Evolutionary conservation across 2,329 filamentous ascomycete genomes (phyloP).

Genomic region (Lizonia empirigonia): DNA sequence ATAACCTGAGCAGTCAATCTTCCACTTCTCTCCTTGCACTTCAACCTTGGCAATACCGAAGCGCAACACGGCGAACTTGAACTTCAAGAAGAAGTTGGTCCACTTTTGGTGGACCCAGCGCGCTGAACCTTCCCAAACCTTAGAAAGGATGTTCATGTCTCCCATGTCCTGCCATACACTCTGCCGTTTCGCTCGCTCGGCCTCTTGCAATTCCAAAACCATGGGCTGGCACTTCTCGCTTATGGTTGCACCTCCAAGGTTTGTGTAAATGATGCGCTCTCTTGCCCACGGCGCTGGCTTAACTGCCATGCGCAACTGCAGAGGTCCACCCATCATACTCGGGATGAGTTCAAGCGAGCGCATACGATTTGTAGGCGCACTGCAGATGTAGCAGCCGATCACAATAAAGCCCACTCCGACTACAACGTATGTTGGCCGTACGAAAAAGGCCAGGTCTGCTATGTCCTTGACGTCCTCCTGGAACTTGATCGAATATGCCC

Average conservation of each 20-base stretch:
- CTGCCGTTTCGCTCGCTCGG: slow-evolving; percentile 35
- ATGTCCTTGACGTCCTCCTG: slow-evolving; percentile 39
- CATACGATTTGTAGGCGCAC: slow-evolving; percentile 39
- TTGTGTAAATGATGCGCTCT: slow-evolving; percentile 37
- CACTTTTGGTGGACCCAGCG: slow-evolving; percentile 45
- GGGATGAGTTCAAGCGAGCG: slow-evolving; percentile 40
- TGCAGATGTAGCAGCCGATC: slow-evolving; percentile 41
- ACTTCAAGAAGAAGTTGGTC: slow-evolving; percentile 44
- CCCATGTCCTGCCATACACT: slow-evolving; percentile 36
- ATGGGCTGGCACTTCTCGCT: slow-evolving; percentile 42
- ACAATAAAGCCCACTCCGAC: slow-evolving; percentile 35
- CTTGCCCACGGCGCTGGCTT: slow-evolving; percentile 31
- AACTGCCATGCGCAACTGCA: slow-evolving; percentile 41
- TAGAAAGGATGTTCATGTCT: slow-evolving; percentile 28
- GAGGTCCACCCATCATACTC: slow-evolving; percentile 32
- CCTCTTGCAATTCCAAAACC: slow-evolving; percentile 38
- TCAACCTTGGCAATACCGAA: slow-evolving; percentile 41
- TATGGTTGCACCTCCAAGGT: slow-evolving; percentile 37
- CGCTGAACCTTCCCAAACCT: slow-evolving; percentile 36
- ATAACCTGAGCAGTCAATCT: slow-evolving; percentile 44
- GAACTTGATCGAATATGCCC: slow-evolving; percentile 39
- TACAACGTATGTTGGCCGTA: slow-evolving; percentile 43
- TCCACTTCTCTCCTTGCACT: slow-evolving; percentile 43
- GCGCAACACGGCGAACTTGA: slow-evolving; percentile 43
- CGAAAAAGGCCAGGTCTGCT: slow-evolving; percentile 39